Evolutionary conservation across 768 basidiomycete genomes (phyloP), one percentile per base, ranked within the genome.

Genomic region (Baorangia bicolor): DNA sequence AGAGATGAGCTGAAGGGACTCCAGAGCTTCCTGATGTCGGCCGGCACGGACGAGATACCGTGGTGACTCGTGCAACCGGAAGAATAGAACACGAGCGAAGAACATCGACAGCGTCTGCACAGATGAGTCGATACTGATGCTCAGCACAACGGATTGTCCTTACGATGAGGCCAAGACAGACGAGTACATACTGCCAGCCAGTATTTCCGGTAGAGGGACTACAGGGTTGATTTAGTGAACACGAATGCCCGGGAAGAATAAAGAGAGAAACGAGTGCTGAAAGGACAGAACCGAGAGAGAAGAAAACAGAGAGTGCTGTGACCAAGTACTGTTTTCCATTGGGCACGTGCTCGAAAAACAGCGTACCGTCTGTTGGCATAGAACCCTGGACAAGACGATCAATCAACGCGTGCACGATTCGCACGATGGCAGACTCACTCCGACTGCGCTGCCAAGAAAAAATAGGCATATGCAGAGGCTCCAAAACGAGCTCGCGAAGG

Each of bases 361-460:
- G 83, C 0, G 94, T 98, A 7, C 95, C 94, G 61, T 98, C 96
- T 0, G 95, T 98, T 1, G 95, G 95, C 93, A 98, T 96, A 40
- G 92, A 88, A 38, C 94, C 88, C 92, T 94, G 54, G 21, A 42
- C 40, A n/a, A 45, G 13, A 47, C 18, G 38, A 3, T 0, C 6
- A 5, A 46, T 44, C 37, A 59, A 48, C 49, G 46, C n/a, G 33
- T 27, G 23, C 37, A 33, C 37, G 51, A 30, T 7, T 33, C 20
- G 41, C 28, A 48, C 14, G 21, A 49, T 14, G 20, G 18, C n/a
- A 37, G 35, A 74, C 86, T 73, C 73, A 92, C 95, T 49, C 96
- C 97, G 7, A 99, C 93, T 8, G 95, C 90, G 51, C 88, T 95
- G 4, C 97, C 96, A 1, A 99, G 79, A 41, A 92, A 78, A 69